Percentiles rank a stretch among this genome's conserved stretches.
phyloP scores from a whole-genome alignment of 2,329 filamentous ascomycete genomes.

The Aspergillus ruber region DNA sequence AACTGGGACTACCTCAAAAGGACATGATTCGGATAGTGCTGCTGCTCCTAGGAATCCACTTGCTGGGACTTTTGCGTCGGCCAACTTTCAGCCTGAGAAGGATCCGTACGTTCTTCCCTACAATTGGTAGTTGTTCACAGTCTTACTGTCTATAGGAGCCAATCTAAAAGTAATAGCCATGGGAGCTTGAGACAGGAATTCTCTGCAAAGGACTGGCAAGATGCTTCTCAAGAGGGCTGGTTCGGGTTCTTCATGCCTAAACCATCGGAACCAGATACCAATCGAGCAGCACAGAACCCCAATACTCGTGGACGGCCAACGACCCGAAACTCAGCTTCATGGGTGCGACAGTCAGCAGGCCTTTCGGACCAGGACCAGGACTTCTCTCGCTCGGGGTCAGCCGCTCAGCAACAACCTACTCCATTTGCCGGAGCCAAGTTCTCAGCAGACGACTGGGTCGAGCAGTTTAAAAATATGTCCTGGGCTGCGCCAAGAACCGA shows the following conservation, averaged over 20 bases:
- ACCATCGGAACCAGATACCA: constrained; percentile 16
- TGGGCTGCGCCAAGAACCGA: constrained; percentile 28
- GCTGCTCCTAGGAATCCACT: constrained; percentile 17
- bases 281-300: constrained; percentile 11
- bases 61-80: constrained; percentile 5
- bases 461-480: constrained; percentile 28
- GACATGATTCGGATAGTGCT: constrained; percentile 25
- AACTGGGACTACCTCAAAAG: constrained; percentile 22
- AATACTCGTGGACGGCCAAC: constrained; percentile 14
- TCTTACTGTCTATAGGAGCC: constrained; percentile 3
- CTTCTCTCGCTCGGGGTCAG: constrained; percentile 10
- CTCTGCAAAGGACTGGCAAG: constrained; percentile 36
- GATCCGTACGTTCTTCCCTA: background rate
- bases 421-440: constrained; percentile 32
- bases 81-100: constrained; percentile 2
- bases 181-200: constrained; percentile 33
- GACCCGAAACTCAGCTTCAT: constrained; percentile 11
- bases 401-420: constrained; percentile 19
- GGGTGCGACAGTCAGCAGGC: constrained; percentile 12
- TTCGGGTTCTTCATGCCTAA: constrained; percentile 32
- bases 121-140: constrained; percentile 4
- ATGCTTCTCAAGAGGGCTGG: constrained; percentile 23
- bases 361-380: constrained; percentile 15
- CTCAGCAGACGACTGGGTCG: constrained; percentile 33
- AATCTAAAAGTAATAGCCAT: constrained; percentile 28